Evolutionary conservation across 2,329 filamentous ascomycete species (phyloP).

Genomic region (Calonectria crousiana): DNA sequence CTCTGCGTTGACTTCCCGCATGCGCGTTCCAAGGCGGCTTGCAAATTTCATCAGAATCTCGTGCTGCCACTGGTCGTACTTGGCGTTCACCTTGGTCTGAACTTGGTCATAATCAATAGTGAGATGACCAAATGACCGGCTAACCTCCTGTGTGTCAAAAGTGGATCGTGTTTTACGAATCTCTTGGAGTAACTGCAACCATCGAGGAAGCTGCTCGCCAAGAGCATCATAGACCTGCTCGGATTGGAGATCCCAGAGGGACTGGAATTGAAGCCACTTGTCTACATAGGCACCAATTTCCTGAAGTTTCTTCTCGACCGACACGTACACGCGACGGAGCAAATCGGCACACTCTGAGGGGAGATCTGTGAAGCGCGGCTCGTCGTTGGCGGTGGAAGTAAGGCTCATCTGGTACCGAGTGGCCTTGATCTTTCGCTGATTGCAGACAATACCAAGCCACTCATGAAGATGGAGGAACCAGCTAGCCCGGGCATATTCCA

Average conservation of each 20-base stretch:
- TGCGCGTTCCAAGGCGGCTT: slow-evolving; percentile 85
- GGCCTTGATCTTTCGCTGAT: slow-evolving; percentile 93
- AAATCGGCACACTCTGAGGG: slow-evolving; percentile 85
- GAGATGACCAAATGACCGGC: slow-evolving; percentile 91
- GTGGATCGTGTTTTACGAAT: slow-evolving; percentile 95
- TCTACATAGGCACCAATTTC: slow-evolving; percentile 90
- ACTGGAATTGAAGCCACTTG: slow-evolving; percentile 99
- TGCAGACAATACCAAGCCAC: slow-evolving; percentile 94
- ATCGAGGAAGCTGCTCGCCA: slow-evolving; percentile 90
- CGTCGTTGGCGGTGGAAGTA: slow-evolving; percentile 73
- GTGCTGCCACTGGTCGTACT: slow-evolving; percentile 99
- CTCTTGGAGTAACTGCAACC: slow-evolving; percentile 96
- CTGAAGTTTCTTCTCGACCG: slow-evolving; percentile 84
- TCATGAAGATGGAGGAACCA: slow-evolving; percentile 95
- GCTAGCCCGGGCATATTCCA: slow-evolving; percentile 90
- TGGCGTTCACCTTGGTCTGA: slow-evolving; percentile 97
- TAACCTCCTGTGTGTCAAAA: slow-evolving; percentile 97
- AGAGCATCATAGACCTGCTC: slow-evolving; percentile 95
- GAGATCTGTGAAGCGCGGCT: slow-evolving; percentile 84
- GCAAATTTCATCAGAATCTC: slow-evolving; percentile 97
- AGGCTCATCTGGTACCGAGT: slow-evolving; percentile 93
- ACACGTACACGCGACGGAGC: slow-evolving; percentile 83
- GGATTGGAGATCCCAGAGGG: slow-evolving; percentile 95
- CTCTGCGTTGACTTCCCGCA: slow-evolving; percentile 92
- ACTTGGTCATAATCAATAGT: slow-evolving; percentile 99